phyloP scores from a whole-genome alignment of 2,329 filamentous ascomycete genomes.

The Cercospora zeina region DNA sequence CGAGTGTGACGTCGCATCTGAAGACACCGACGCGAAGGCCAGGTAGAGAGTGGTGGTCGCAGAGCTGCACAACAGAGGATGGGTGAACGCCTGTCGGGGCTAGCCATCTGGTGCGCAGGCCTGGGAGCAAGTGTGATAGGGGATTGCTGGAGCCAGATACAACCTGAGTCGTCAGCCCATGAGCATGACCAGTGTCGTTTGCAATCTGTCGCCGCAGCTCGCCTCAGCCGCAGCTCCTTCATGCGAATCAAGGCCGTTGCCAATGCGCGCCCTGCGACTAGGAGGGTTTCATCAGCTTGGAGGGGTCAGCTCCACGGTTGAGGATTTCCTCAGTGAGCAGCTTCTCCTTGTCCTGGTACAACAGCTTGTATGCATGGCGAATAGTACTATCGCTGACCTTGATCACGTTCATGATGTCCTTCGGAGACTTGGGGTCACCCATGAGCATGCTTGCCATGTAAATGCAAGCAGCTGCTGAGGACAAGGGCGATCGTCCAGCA shows the following conservation, averaged over 20 bases:
- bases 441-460: slow-evolving; percentile 92
- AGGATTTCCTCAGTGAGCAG: slow-evolving; percentile 77
- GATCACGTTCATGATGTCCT: slow-evolving; percentile 79
- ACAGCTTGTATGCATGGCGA: slow-evolving; percentile 87
- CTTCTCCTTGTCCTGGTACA: slow-evolving; percentile 72
- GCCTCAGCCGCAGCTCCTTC: neutral
- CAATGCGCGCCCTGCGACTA: slow-evolving; percentile 21
- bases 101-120: slow-evolving; percentile 14
- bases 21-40: neutral
- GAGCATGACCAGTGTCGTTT: neutral
- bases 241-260: neutral
- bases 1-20: slow-evolving; percentile 5
- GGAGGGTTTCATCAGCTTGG: slow-evolving; percentile 61
- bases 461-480: slow-evolving; percentile 91
- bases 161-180: neutral
- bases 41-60: neutral
- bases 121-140: neutral
- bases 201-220: neutral
- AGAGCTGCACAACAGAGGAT: slow-evolving; percentile 3
- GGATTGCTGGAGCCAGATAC: neutral
- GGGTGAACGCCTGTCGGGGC: slow-evolving; percentile 19
- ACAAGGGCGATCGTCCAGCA: slow-evolving; percentile 89
- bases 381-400: slow-evolving; percentile 97
- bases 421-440: slow-evolving; percentile 74
- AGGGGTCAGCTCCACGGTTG: slow-evolving; percentile 68